Conservation (phyloP, 2,329 filamentous ascomycete genomes). For the Monosporascus cannonballus region DNA sequence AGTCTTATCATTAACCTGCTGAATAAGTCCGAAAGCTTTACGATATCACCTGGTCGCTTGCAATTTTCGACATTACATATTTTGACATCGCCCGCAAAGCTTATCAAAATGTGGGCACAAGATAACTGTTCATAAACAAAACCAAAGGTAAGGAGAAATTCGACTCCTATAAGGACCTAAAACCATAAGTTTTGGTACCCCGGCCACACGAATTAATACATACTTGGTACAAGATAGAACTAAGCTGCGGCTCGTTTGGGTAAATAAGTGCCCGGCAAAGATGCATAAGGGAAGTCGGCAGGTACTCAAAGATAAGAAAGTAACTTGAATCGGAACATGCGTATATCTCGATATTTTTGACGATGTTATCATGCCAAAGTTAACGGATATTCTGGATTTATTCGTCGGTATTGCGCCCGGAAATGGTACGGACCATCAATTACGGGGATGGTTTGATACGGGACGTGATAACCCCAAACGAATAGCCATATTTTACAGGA, state of each 20-base stretch:
- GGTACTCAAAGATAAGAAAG: conserved; percentile 1
- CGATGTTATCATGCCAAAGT: not conserved
- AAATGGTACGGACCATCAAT: conserved; percentile 3
- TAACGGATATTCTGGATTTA: conserved; percentile 1
- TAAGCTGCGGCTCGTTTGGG: conserved; percentile 1
- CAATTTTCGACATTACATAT: conserved; percentile 1
- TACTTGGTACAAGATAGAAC: conserved; percentile 2
- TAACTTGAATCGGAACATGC: not conserved
- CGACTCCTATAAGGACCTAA: not conserved
- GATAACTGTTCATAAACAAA: not conserved
- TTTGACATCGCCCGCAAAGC: conserved; percentile 1
- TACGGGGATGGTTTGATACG: not conserved
- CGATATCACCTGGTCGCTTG: not conserved
- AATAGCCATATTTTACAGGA: conserved; percentile 1
- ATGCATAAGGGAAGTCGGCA: conserved; percentile 1
- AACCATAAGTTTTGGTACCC: not conserved
- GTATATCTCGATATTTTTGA: conserved; percentile 3
- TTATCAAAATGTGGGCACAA: not conserved
- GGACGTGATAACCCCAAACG: not conserved
- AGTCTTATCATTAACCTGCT: conserved; percentile 1
- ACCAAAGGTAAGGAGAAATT: conserved; percentile 1
- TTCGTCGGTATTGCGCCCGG: not conserved
- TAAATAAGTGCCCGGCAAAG: conserved; percentile 1
- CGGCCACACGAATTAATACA: not conserved
- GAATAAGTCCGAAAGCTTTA: not conserved